Conservation (phyloP, 2,329 filamentous ascomycete genomes). For the Alternaria atra region DNA sequence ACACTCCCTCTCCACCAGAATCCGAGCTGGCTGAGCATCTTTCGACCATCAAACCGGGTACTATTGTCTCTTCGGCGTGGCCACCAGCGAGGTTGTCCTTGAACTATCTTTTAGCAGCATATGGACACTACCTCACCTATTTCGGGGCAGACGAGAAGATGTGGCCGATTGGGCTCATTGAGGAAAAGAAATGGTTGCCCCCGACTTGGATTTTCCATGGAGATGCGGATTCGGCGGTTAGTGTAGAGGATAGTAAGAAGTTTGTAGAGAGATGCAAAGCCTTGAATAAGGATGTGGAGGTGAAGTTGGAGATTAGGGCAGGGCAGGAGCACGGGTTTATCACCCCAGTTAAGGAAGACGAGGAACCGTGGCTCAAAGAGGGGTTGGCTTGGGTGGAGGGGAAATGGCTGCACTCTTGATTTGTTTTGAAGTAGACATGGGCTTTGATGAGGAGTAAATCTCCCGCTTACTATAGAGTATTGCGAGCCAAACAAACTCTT, state of each 20-base stretch:
- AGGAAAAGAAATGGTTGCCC: slow-evolving; percentile 34
- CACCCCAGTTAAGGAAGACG: slow-evolving; percentile 31
- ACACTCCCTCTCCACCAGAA: slow-evolving; percentile 15
- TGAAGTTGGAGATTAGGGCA: slow-evolving; percentile 29
- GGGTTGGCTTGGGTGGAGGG: slow-evolving; percentile 38
- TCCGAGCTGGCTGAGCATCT: slow-evolving; percentile 36
- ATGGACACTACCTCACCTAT: slow-evolving; percentile 37
- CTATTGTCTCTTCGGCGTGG: slow-evolving; percentile 26
- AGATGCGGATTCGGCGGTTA: slow-evolving; percentile 38
- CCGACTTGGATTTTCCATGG: slow-evolving; percentile 47
- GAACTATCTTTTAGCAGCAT: slow-evolving; percentile 26
- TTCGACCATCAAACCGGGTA: slow-evolving; percentile 23
- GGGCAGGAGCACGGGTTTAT: slow-evolving; percentile 48
- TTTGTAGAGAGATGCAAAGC: slow-evolving; percentile 38
- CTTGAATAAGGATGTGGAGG: slow-evolving; percentile 22
- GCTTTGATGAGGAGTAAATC: neutral
- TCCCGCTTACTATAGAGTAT: neutral
- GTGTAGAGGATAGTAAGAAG: slow-evolving; percentile 31
- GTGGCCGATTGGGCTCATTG: slow-evolving; percentile 39
- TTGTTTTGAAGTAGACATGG: neutral
- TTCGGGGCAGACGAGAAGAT: slow-evolving; percentile 37
- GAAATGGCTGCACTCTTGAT: slow-evolving; percentile 29
- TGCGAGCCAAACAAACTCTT: neutral
- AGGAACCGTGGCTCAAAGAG: slow-evolving; percentile 42
- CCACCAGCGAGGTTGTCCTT: slow-evolving; percentile 32